Conservation (phyloP, 805 yeast species). For the Metschnikowia corniflorae region DNA sequence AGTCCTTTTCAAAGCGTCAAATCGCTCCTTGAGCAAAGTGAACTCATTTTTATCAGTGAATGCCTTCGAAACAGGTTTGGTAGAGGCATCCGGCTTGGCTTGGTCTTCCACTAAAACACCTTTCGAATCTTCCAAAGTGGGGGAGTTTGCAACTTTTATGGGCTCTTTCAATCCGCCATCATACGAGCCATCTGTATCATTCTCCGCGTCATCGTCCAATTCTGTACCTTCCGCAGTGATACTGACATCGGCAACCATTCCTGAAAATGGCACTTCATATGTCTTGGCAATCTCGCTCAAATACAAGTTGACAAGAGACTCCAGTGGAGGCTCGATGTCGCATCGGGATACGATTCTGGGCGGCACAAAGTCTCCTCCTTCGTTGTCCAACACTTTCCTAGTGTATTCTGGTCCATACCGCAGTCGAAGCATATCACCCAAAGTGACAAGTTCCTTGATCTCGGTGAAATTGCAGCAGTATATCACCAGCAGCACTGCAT, state of each 20-base stretch:
- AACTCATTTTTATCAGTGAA: conserved; percentile 43
- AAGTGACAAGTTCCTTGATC: conserved; percentile 60
- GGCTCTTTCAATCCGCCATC: conserved; percentile 12
- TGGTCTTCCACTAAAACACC: no score
- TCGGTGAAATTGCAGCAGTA: conserved; percentile 72
- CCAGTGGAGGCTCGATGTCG: conserved; percentile 61
- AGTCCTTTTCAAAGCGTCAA: conserved; percentile 81
- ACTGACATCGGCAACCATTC: conserved; percentile 33
- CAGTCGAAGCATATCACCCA: conserved; percentile 58
- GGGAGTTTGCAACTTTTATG: no score
- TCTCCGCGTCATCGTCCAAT: conserved; percentile 17
- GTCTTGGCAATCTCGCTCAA: conserved; percentile 78
- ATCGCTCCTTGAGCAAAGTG: conserved; percentile 65
- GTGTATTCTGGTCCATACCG: conserved; percentile 71
- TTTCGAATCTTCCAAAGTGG: no score
- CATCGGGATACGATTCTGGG: conserved; percentile 64
- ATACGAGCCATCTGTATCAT: conserved; percentile 31
- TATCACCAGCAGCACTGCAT: conserved; percentile 68
- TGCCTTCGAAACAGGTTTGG: conserved; percentile 19
- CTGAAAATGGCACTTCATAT: conserved; percentile 71
- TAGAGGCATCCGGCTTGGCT: no score
- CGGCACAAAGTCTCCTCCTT: conserved; percentile 50
- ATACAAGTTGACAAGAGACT: conserved; percentile 63
- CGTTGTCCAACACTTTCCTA: conserved; percentile 49
- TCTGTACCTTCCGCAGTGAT: conserved; percentile 18